phyloP scores from a whole-genome alignment of 73 alveolate genomes.

The Stentor coeruleus region DNA sequence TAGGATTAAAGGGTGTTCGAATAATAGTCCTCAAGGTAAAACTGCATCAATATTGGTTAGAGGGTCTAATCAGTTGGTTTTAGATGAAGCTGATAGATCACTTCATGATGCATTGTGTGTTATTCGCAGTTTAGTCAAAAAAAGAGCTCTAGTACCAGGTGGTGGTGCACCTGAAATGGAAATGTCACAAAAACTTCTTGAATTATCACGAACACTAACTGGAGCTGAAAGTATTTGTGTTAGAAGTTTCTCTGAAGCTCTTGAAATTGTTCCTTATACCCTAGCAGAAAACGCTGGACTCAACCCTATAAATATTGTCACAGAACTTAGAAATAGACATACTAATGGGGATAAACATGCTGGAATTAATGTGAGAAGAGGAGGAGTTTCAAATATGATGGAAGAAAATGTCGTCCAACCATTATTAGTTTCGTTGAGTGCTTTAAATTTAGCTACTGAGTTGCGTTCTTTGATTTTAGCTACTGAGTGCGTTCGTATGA shows the following conservation, averaged over 20 bases:
- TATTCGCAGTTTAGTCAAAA: conserved; percentile 96
- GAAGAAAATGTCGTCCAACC: conserved; percentile 99
- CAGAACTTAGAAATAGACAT: conserved; percentile 97
- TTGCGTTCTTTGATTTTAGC: too few species aligned
- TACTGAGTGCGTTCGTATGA: conserved; percentile 99
- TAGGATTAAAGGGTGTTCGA: conserved; percentile 90
- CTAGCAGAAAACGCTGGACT: conserved; percentile 99
- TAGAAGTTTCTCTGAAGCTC: conserved; percentile 93
- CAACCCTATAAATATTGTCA: conserved; percentile 96
- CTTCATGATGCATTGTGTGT: conserved; percentile 99
- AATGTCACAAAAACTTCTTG: conserved; percentile 81
- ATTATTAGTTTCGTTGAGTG: conserved; percentile 92
- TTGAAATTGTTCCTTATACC: conserved; percentile 98
- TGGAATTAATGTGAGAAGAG: conserved; percentile 88
- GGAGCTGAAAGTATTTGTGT: conserved; percentile 79
- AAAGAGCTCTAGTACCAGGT: conserved; percentile 98
- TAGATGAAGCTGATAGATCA: conserved; percentile 97
- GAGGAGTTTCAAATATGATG: conserved; percentile 85
- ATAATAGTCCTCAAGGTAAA: conserved; percentile 51
- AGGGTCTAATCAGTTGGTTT: conserved; percentile 91
- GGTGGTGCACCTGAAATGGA: conserved; percentile 99
- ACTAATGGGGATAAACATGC: conserved; percentile 80
- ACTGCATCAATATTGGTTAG: conserved; percentile 97
- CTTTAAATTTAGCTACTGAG: too few species aligned
- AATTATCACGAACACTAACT: conserved; percentile 59